These are phyloP conservation scores for Colletotrichum chrysophilum DNA, from an alignment of 2,329 filamentous ascomycete species.

Conservation along the genomic window DNA sequence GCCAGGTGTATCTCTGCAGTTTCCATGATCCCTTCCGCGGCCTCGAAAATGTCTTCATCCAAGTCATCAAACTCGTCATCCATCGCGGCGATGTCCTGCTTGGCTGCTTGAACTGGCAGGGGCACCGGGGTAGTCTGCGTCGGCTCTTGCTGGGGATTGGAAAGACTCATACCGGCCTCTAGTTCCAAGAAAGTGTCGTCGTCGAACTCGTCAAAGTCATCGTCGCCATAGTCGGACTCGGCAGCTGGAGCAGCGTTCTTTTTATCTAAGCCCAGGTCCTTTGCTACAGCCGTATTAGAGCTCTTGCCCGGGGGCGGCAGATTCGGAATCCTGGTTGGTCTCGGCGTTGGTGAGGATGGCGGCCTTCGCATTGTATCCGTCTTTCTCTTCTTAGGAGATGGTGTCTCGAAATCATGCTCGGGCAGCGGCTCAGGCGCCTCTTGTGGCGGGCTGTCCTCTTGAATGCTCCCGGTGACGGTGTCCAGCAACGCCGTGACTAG, in stretches of 20 bases:
- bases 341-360: constrained; percentile 22
- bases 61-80: constrained; percentile 70
- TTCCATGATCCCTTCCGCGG: constrained; percentile 45
- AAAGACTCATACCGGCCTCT: constrained; percentile 46
- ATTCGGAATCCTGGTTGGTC: neutral
- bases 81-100: constrained; percentile 20
- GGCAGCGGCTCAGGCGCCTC: constrained; percentile 28
- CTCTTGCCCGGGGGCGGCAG: neutral
- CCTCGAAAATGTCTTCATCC: constrained; percentile 65
- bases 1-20: neutral
- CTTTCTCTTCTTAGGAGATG: constrained; percentile 47
- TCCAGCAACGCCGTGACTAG: constrained; percentile 70
- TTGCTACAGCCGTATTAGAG: neutral
- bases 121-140: neutral
- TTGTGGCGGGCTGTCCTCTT: constrained; percentile 41
- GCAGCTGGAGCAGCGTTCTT: neutral
- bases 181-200: constrained; percentile 64
- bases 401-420: constrained; percentile 36
- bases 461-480: constrained; percentile 62
- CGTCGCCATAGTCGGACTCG: constrained; percentile 59
- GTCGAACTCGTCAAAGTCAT: constrained; percentile 63
- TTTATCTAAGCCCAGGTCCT: neutral
- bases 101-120: neutral
- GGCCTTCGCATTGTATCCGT: neutral
- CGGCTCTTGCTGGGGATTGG: constrained; percentile 24